Conservation (phyloP, 305 asterid genomes). For the Stenogyne calaminthoides region DNA sequence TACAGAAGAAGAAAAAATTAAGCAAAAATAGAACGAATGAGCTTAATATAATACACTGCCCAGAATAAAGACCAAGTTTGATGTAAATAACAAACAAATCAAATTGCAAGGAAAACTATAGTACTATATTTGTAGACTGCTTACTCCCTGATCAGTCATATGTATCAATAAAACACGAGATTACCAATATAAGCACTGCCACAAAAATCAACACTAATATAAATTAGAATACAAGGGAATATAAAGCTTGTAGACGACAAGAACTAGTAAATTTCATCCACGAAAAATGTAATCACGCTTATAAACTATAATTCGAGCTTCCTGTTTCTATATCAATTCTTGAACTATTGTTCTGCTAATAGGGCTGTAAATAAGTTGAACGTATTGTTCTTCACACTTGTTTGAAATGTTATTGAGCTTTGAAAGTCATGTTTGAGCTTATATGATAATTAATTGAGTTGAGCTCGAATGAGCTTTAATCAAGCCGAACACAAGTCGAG, state of each 20-base stretch:
- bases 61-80: not conserved
- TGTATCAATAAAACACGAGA: not conserved
- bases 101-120: not conserved
- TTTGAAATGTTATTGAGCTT: no score
- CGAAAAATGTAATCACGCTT: not conserved
- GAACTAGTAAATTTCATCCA: not conserved
- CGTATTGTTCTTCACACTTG: no score
- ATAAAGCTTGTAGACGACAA: not conserved
- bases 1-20: not conserved
- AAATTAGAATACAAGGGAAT: not conserved
- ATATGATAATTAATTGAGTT: no score
- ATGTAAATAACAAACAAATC: not conserved
- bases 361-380: no score
- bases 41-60: not conserved
- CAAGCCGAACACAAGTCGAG: no score
- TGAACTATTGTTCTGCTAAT: not conserved
- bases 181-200: not conserved
- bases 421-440: no score
- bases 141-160: not conserved
- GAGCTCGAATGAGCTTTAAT: no score
- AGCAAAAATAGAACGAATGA: not conserved
- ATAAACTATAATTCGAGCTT: not conserved
- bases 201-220: not conserved
- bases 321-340: not conserved
- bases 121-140: not conserved